These are phyloP conservation scores for Zygotorulaspora sp. DNA, from an alignment of 805 yeast genomes.

Conservation along the genomic window DNA sequence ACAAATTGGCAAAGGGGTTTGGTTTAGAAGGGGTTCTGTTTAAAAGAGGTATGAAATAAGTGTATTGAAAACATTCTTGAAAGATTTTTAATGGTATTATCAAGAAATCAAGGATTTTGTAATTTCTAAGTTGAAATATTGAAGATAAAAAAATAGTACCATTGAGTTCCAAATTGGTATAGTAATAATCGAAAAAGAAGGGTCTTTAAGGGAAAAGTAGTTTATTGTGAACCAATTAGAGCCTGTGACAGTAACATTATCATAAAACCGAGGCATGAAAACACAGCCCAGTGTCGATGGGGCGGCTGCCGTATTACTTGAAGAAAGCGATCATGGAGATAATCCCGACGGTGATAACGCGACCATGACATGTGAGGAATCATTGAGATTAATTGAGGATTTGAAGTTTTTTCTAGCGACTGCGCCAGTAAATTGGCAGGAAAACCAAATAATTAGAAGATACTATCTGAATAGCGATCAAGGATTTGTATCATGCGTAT, in stretches of 20 bases:
- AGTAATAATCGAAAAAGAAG: no score
- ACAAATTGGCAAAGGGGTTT: conserved; percentile 2
- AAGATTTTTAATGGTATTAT: conserved; percentile 1
- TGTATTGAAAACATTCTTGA: conserved; percentile 17
- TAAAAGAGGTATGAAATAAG: conserved; percentile 14
- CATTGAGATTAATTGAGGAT: conserved; percentile 64
- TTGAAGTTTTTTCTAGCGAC: conserved; percentile 82
- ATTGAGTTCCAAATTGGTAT: no score
- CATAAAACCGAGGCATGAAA: not conserved
- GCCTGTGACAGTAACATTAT: not conserved
- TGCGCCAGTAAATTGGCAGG: conserved; percentile 94
- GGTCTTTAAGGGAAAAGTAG: not conserved
- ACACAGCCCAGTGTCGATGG: not conserved
- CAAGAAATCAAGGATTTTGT: not conserved
- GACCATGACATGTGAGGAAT: conserved; percentile 39
- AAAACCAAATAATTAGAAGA: conserved; percentile 78
- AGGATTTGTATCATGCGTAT: conserved; percentile 87
- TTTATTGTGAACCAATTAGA: not conserved
- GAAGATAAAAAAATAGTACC: not conserved
- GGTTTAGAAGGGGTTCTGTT: conserved; percentile 16
- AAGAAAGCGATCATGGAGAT: no score
- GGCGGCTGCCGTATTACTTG: conserved; percentile 1
- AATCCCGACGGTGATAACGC: no score
- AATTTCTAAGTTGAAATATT: not conserved
- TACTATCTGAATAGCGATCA: conserved; percentile 84